Base-by-base conservation (phyloP, 192 early-diverging fungal species). In the Entomortierella lignicola region DNA sequence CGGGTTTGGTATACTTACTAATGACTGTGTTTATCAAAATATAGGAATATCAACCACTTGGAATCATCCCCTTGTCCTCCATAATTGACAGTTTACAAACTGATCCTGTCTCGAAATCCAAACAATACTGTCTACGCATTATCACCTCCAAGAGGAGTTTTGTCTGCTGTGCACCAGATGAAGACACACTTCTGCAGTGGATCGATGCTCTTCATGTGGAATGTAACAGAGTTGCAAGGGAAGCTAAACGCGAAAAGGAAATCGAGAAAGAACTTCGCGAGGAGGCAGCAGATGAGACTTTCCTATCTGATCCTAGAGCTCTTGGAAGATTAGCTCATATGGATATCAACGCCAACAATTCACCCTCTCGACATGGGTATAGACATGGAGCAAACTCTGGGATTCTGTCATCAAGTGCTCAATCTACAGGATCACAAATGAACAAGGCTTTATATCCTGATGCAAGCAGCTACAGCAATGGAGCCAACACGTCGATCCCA, bases 21-120 rank as follows among this genome's bases (percentile, higher is more conserved):
- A 52, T 10, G 34, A 37, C 10, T 37, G 34, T 4, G 10, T 37
- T 10, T 37, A 10, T 10, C 21, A 44, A 52, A 31, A 2, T n/a
- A 18, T 69, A 85, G 86, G 83, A 89, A 63, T 85, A 84, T 51
- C 77, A 84, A 63, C 83, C 84, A 15, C 81, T 82, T 60, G 71
- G 80, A 0, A 84, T 86, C 50, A 87, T 89, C 47, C 81, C 85
- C 21, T 61, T 87, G 13, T 60, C 72, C 4, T 71, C 81, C 17
- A 83, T 89, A 31, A 82, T 89, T 48, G 88, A 87, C 67, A 82
- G 83, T 0, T 65, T 89, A 18, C 85, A 89, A 48, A 87, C 80
- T 15, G 86, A 87, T 27, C 80, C 88, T 4, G 77, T 86, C 23
- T 86, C 83, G 23, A 87, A 86, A 50, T 68, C 69, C 15, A 89